Evolutionary conservation across 495 filamentous ascomycete genomes (phyloP).

Genomic region (Talaromyces nanjingensis): DNA sequence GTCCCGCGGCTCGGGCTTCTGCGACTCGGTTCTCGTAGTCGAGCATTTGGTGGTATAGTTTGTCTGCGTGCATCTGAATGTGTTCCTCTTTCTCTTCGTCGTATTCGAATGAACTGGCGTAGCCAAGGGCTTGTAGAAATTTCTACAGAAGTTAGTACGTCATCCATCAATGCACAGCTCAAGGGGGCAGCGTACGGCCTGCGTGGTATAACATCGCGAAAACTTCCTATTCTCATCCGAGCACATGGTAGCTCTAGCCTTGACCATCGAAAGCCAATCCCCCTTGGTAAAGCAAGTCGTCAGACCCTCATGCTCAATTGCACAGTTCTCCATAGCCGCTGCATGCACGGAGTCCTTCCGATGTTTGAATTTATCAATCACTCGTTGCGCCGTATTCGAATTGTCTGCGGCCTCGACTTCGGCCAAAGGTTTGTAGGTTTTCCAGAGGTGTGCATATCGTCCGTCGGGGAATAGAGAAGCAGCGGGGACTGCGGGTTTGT

Average conservation of each 20-base stretch:
- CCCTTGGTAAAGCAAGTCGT: constrained; percentile 69
- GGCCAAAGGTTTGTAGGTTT: constrained; percentile 64
- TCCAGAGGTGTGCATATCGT: constrained; percentile 92
- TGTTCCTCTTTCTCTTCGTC: constrained; percentile 66
- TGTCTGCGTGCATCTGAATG: constrained; percentile 94
- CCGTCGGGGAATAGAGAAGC: constrained; percentile 67
- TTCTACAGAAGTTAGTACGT: constrained; percentile 40
- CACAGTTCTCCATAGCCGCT: constrained; percentile 90
- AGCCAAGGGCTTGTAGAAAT: constrained; percentile 88
- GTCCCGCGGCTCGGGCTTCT: constrained; percentile 57
- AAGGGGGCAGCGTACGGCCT: constrained; percentile 50
- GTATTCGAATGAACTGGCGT: constrained; percentile 60
- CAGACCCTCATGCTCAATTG: constrained; percentile 70
- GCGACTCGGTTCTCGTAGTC: constrained; percentile 64
- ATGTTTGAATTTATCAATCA: constrained; percentile 78
- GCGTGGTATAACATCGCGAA: constrained; percentile 74
- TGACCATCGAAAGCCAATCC: constrained; percentile 34
- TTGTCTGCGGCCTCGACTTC: constrained; percentile 50
- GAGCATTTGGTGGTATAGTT: constrained; percentile 77
- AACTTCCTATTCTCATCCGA: constrained; percentile 60
- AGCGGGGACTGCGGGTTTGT: constrained; percentile 43
- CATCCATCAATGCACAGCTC: background rate
- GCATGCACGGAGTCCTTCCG: constrained; percentile 69
- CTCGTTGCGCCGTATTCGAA: constrained; percentile 55
- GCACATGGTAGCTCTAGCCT: constrained; percentile 64